Base-by-base conservation (phyloP, 2,329 filamentous ascomycete genomes). In the Nectriaceae sp. region DNA sequence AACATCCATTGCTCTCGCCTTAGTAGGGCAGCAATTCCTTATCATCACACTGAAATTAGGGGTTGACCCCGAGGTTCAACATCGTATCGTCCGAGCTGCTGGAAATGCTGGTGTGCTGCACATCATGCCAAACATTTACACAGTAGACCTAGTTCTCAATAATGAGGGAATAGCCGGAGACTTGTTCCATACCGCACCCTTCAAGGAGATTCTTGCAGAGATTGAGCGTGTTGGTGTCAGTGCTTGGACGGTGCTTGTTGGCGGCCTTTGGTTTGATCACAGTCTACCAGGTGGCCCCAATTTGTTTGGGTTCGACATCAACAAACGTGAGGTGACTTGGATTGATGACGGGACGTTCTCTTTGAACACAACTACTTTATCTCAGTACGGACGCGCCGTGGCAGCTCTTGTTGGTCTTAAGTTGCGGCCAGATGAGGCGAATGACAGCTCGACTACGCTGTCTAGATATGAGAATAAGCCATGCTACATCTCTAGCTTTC, bases 401-500 rank as follows among this genome's bases (percentile, higher is more conserved):
- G 46, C 52, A 21, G 46, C 40, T 1, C n/a, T 54, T 1, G 21
- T 46, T 0, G 40, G 46, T 1, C 46, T 54, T 1, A 54, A 53
- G 19, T 19, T 42, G 21, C 0, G 49, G 0, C 52, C 49, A 0
- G 3, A 50, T 0, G 3, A 50, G 1, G 46, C 21, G 0, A 20
- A 44, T 1, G 52, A 53, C 3, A 10, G 2, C 0, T 40, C 44
- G 64, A 33, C 65, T 2, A 63, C 51, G 0, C 55, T 75, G 0
- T 82, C 24, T 59, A 70, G 40, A 52, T 72, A 57, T 55, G 66
- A 18, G 3, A 81, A 84, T 63, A 72, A 74, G 42, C 53, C 59
- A 0, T 60, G 85, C 2, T 80, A 75, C 56, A 55, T 85, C 11
- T 73, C 71, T 6, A 84, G 79, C 51, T 88, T 87, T 68, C 64